phyloP scores from a whole-genome alignment of 2,329 filamentous ascomycete species.

The Penicillium nordicum region DNA sequence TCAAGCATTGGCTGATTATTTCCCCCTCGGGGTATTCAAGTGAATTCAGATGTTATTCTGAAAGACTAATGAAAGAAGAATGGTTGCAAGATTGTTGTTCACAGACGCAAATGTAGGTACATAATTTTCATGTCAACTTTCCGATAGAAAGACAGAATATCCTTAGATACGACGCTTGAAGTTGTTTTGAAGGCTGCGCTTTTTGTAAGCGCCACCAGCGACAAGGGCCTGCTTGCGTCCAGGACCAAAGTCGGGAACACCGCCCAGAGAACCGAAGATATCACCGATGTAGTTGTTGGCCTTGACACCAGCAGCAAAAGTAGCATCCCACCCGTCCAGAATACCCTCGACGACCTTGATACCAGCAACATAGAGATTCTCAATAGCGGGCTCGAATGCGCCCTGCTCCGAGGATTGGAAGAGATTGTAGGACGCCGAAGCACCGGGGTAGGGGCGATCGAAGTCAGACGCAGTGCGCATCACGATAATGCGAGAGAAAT shows the following conservation, averaged over 20 bases:
- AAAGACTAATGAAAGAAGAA: background rate
- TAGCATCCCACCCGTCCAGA: constrained; percentile 57
- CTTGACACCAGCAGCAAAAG: constrained; percentile 56
- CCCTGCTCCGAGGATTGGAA: constrained; percentile 56
- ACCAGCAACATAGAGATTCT: constrained; percentile 66
- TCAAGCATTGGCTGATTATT: constrained; percentile 56
- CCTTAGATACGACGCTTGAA: constrained; percentile 10
- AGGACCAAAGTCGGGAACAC: constrained; percentile 61
- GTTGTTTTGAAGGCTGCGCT: constrained; percentile 10
- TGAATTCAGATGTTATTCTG: background rate
- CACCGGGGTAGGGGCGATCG: constrained; percentile 62
- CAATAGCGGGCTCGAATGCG: constrained; percentile 59
- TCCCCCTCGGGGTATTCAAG: constrained; percentile 55
- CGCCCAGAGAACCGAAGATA: constrained; percentile 66
- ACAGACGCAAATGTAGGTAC: background rate
- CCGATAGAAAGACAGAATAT: background rate
- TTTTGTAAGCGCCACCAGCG: constrained; percentile 23
- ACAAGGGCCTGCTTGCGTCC: constrained; percentile 17
- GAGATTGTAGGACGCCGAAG: constrained; percentile 58
- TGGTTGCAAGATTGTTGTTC: no score
- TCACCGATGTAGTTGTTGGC: constrained; percentile 67
- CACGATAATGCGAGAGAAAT: constrained; percentile 65
- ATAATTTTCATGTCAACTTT: background rate
- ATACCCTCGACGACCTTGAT: constrained; percentile 64
- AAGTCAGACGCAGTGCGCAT: constrained; percentile 70